Percentiles rank a stretch among this genome's conserved stretches.
Evolutionary conservation across 352 stramenopile species (phyloP).

Genomic region (Pythium periplocum): DNA sequence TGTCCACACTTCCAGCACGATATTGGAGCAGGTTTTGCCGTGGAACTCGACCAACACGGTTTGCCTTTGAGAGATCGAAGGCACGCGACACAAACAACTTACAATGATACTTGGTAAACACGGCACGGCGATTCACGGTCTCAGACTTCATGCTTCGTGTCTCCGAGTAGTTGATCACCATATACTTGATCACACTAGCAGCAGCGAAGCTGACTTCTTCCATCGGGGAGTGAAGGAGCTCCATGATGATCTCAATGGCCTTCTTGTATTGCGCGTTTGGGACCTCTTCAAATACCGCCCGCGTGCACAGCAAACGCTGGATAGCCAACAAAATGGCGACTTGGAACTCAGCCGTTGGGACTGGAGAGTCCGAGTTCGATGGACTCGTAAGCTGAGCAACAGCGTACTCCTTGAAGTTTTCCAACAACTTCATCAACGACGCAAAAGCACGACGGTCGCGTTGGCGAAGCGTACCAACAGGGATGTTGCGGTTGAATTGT

Average conservation of each 20-base stretch:
- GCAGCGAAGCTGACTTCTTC: conserved; percentile 84
- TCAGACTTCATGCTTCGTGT: conserved; percentile 82
- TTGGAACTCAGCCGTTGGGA: conserved; percentile 79
- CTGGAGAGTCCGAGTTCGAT: conserved; percentile 74
- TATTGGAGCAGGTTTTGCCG: conserved; percentile 21
- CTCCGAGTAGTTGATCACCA: conserved; percentile 89
- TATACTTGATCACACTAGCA: conserved; percentile 82
- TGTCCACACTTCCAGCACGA: conserved; percentile 18
- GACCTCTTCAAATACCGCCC: conserved; percentile 82
- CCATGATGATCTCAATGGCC: conserved; percentile 82
- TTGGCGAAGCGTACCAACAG: conserved; percentile 61
- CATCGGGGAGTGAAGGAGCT: conserved; percentile 79
- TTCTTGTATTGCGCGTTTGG: conserved; percentile 84
- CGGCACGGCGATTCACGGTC: conserved; percentile 71
- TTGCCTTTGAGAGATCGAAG: conserved; percentile 75
- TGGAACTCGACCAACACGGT: conserved; percentile 48
- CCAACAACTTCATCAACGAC: conserved; percentile 78
- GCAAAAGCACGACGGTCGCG: conserved; percentile 72
- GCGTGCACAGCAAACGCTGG: conserved; percentile 76
- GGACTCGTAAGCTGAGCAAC: conserved; percentile 77
- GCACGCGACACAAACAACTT: conserved; percentile 77
- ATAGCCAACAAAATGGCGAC: conserved; percentile 73
- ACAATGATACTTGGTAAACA: conserved; percentile 83
- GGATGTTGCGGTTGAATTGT: conserved; percentile 86
- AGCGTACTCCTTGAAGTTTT: conserved; percentile 83